Evolutionary conservation across 2,329 filamentous ascomycete genomes (phyloP).

Genomic region (Reticulascus tulasneorum): DNA sequence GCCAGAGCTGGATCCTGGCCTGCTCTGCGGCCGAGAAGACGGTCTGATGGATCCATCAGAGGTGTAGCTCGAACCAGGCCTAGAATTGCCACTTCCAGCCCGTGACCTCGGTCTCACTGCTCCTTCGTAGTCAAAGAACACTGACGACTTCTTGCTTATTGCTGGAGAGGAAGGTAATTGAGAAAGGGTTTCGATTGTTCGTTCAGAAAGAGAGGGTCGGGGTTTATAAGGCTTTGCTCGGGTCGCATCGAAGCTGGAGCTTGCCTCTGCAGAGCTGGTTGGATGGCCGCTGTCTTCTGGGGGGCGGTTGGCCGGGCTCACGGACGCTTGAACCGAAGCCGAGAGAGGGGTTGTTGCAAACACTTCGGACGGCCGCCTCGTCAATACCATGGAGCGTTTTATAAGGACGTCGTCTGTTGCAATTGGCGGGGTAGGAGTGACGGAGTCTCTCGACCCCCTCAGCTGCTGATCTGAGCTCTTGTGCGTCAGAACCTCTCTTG

Average conservation of each 20-base stretch:
- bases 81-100: constrained; percentile 39
- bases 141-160: constrained; percentile 61
- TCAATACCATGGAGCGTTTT: constrained; percentile 23
- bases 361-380: constrained; percentile 24
- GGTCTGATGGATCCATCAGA: constrained; percentile 54
- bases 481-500: neutral
- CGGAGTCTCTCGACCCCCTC: neutral
- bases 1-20: constrained; percentile 52
- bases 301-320: constrained; percentile 3
- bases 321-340: constrained; percentile 4
- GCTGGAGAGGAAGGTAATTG: constrained; percentile 75
- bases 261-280: constrained; percentile 13
- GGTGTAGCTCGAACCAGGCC: constrained; percentile 57
- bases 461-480: neutral
- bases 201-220: constrained; percentile 67
- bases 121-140: constrained; percentile 67
- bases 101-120: constrained; percentile 52
- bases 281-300: constrained; percentile 3
- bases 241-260: constrained; percentile 12
- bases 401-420: constrained; percentile 19
- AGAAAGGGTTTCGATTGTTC: constrained; percentile 81
- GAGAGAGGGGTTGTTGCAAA: constrained; percentile 2
- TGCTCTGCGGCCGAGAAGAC: constrained; percentile 45
- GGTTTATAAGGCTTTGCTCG: constrained; percentile 20
- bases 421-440: constrained; percentile 8